Conservation (phyloP, 257 asterid genomes). For the Gynochthodes officinalis region DNA sequence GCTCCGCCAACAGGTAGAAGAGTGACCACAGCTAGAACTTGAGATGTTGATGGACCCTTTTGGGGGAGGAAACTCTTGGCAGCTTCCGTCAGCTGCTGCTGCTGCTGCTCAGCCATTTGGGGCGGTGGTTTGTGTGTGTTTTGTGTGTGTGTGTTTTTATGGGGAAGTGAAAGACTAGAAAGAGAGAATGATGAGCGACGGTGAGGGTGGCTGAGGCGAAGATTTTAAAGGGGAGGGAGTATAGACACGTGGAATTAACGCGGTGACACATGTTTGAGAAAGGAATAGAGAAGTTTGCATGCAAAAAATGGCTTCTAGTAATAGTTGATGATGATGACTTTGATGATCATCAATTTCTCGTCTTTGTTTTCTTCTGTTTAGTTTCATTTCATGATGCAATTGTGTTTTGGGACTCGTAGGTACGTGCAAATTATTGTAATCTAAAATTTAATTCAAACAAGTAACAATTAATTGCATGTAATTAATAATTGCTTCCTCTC, state of each 20-base stretch:
- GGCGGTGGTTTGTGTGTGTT: not conserved
- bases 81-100: conserved; percentile 18
- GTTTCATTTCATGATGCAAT: too few relatives aligned
- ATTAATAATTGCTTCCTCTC: too few relatives aligned
- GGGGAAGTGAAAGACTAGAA: not conserved
- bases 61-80: conserved; percentile 27
- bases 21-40: conserved; percentile 48
- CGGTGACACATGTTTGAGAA: conserved; percentile 44
- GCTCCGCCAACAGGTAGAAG: conserved; percentile 61
- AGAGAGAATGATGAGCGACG: not conserved
- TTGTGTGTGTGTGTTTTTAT: not conserved
- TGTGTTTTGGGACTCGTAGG: too few relatives aligned
- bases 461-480: too few relatives aligned
- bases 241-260: conserved; percentile 41
- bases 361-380: too few relatives aligned
- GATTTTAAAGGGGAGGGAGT: conserved; percentile 22
- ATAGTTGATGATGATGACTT: not conserved
- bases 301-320: not conserved
- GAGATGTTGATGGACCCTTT: conserved; percentile 42
- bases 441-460: too few relatives aligned
- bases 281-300: conserved; percentile 24
- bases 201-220: not conserved
- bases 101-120: conserved; percentile 31
- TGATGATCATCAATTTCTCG: not conserved
- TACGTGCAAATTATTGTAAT: too few relatives aligned